phyloP scores from a whole-genome alignment of 192 early-diverging fungal species.

The Coemansia sp. region DNA sequence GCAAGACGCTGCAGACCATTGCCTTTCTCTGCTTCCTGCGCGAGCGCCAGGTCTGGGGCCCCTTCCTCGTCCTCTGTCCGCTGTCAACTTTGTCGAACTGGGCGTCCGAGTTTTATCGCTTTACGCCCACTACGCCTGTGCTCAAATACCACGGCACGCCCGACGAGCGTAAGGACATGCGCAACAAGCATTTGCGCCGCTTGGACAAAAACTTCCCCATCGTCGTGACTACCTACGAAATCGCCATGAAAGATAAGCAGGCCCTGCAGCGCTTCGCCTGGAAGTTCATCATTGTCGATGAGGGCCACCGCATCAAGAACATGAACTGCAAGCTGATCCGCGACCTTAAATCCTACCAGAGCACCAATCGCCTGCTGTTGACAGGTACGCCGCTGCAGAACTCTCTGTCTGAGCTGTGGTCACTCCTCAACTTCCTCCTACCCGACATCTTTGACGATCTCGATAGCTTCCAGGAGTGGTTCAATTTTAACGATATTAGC shows the following conservation, averaged over 20 bases:
- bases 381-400: slow-evolving; percentile 96
- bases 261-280: slow-evolving; percentile 69
- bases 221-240: slow-evolving; percentile 91
- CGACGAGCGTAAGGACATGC: slow-evolving; percentile 68
- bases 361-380: slow-evolving; percentile 84
- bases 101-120: slow-evolving; percentile 88
- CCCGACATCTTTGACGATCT: slow-evolving; percentile 95
- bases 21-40: slow-evolving; percentile 81
- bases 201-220: slow-evolving; percentile 72
- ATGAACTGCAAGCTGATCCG: slow-evolving; percentile 85
- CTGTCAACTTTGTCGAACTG: slow-evolving; percentile 91
- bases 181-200: slow-evolving; percentile 65
- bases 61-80: slow-evolving; percentile 88
- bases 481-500: slow-evolving; percentile 76
- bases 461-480: slow-evolving; percentile 85
- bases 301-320: slow-evolving; percentile 98
- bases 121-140: slow-evolving; percentile 76
- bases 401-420: slow-evolving; percentile 93
- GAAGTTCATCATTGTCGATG: slow-evolving; percentile 93
- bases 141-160: slow-evolving; percentile 83
- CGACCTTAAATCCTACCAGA: slow-evolving; percentile 82
- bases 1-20: slow-evolving; percentile 95
- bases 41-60: slow-evolving; percentile 78
- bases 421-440: slow-evolving; percentile 89
- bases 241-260: slow-evolving; percentile 80